Percentiles rank a stretch among this genome's conserved stretches.
Conservation (phyloP, 106 monocot species). For the Phalaenopsis aphrodite region DNA sequence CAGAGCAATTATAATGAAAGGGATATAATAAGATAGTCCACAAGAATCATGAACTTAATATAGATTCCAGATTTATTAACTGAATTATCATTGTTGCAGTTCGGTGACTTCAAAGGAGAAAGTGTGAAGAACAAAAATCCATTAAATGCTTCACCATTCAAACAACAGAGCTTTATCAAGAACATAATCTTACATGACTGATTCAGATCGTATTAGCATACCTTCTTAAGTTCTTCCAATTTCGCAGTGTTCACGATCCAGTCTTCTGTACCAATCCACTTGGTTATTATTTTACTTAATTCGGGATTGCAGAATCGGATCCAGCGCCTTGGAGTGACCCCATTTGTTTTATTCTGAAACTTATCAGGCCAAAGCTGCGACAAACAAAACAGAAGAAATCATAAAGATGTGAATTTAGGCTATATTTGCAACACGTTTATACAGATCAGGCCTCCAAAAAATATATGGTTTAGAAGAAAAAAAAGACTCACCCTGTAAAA, state of each 20-base stretch:
- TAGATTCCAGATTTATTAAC: not conserved
- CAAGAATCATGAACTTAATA: not conserved
- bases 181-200: not conserved
- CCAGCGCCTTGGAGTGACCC: slow-evolving; percentile 96
- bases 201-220: slow-evolving; percentile 9
- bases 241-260: slow-evolving; percentile 87
- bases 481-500: slow-evolving; percentile 70
- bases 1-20: not conserved
- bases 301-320: slow-evolving; percentile 91
- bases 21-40: not conserved
- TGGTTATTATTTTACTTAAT: slow-evolving; percentile 76
- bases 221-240: slow-evolving; percentile 76
- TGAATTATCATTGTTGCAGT: not conserved
- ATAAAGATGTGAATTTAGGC: not conserved
- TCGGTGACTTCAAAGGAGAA: not conserved
- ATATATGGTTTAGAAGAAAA: not conserved
- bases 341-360: slow-evolving; percentile 96
- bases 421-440: not conserved
- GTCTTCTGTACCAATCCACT: slow-evolving; percentile 82
- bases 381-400: not conserved
- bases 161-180: not conserved
- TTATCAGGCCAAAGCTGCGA: slow-evolving; percentile 87
- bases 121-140: not conserved
- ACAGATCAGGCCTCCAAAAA: not conserved
- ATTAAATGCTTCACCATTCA: not conserved